Percentiles rank a stretch among this genome's conserved stretches.
Evolutionary conservation across 2,329 filamentous ascomycete genomes (phyloP).

Genomic region (Colletotrichum tofieldiae): DNA sequence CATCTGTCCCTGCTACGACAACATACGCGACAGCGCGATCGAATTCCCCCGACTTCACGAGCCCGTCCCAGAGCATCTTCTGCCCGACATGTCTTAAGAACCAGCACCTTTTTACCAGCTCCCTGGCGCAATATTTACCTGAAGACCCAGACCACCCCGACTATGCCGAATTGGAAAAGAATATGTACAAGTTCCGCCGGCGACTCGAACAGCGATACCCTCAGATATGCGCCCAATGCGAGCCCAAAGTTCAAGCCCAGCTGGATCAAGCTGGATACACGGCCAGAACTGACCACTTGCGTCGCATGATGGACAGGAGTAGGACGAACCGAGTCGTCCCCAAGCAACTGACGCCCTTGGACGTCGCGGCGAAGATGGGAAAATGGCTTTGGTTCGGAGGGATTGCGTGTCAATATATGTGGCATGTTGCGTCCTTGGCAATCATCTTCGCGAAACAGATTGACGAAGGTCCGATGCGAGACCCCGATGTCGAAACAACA

Average conservation of each 20-base stretch:
- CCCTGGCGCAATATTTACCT: slow-evolving; percentile 85
- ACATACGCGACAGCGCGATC: slow-evolving; percentile 65
- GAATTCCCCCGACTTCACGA: slow-evolving; percentile 53
- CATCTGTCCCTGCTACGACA: slow-evolving; percentile 58
- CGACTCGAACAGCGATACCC: slow-evolving; percentile 88
- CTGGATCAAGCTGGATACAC: slow-evolving; percentile 83
- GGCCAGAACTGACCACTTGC: slow-evolving; percentile 86
- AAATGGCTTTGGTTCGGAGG: slow-evolving; percentile 66
- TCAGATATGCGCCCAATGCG: slow-evolving; percentile 87
- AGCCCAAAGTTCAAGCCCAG: slow-evolving; percentile 78
- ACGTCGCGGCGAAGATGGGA: slow-evolving; percentile 60
- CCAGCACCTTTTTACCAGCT: slow-evolving; percentile 84
- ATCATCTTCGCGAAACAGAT: slow-evolving; percentile 26
- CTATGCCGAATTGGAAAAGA: slow-evolving; percentile 77
- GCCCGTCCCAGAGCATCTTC: slow-evolving; percentile 61
- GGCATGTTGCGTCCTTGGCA: slow-evolving; percentile 61
- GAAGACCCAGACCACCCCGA: slow-evolving; percentile 76
- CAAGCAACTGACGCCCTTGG: slow-evolving; percentile 58
- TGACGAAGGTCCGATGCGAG: slow-evolving; percentile 36
- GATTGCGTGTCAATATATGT: slow-evolving; percentile 63
- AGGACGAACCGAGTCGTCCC: slow-evolving; percentile 60
- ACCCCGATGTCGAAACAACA: slow-evolving; percentile 33
- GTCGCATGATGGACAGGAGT: slow-evolving; percentile 80
- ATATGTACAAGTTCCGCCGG: slow-evolving; percentile 79
- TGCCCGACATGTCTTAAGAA: slow-evolving; percentile 91